Conservation (phyloP, 495 filamentous ascomycete genomes). For the Corynascus novoguineensis region DNA sequence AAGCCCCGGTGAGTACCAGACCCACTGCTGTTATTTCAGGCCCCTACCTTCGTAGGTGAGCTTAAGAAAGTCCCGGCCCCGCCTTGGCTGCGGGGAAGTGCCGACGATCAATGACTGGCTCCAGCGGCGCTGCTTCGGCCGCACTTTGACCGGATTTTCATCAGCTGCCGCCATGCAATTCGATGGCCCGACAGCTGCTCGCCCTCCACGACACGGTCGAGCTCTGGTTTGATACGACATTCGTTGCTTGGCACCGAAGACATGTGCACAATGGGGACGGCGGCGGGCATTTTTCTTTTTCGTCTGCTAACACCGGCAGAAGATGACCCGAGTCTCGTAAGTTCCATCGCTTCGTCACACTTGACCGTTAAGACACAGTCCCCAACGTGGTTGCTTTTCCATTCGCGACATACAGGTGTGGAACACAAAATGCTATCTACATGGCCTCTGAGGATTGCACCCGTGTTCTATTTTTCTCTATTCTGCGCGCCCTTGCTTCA, state of each 20-base stretch:
- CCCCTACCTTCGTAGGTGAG: background rate
- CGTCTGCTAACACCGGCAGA: background rate
- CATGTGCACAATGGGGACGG: background rate
- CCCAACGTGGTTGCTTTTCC: background rate
- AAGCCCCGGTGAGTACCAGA: too few relatives aligned
- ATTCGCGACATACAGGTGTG: too few relatives aligned
- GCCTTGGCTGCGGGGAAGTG: conserved; percentile 3
- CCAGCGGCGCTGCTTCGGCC: conserved; percentile 15
- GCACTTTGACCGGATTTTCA: conserved; percentile 3
- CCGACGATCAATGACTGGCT: background rate
- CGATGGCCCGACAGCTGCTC: background rate
- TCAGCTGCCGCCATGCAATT: background rate
- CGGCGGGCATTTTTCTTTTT: background rate
- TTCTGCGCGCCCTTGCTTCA: too few relatives aligned
- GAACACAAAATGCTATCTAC: too few relatives aligned
- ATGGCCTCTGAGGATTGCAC: too few relatives aligned
- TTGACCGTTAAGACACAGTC: background rate
- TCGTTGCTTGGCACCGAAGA: too few relatives aligned
- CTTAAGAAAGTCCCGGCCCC: background rate
- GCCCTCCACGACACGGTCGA: background rate
- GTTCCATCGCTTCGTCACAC: background rate
- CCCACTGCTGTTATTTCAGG: too few relatives aligned
- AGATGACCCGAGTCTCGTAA: background rate
- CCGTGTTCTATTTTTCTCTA: too few relatives aligned
- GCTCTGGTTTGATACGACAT: background rate